Percentiles rank a stretch among this genome's conserved stretches.
These are phyloP conservation scores for Candida tallmaniae DNA, from an alignment of 805 yeast genomes.

Conservation along the genomic window DNA sequence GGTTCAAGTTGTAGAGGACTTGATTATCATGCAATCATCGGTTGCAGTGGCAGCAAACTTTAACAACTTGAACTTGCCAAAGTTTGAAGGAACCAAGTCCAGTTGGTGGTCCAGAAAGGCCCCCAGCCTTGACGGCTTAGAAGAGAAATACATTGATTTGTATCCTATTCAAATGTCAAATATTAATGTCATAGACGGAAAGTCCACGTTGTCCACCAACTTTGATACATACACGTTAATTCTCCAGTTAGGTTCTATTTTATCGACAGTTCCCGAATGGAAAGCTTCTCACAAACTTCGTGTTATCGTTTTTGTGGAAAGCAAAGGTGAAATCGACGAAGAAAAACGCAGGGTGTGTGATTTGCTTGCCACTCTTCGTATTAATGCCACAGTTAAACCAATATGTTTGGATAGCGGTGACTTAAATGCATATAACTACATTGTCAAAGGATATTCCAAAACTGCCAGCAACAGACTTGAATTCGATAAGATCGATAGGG, in stretches of 20 bases:
- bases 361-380: conserved; percentile 71
- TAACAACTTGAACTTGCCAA: conserved; percentile 61
- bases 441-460: conserved; percentile 62
- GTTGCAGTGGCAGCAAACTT: conserved; percentile 95
- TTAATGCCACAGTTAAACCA: conserved; percentile 76
- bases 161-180: conserved; percentile 98
- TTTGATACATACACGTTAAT: conserved; percentile 95
- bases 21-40: conserved; percentile 81
- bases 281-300: conserved; percentile 67
- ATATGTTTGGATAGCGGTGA: conserved; percentile 58
- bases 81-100: conserved; percentile 12
- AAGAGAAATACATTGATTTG: conserved; percentile 67
- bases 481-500: conserved; percentile 44
- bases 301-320: conserved; percentile 88
- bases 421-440: conserved; percentile 62
- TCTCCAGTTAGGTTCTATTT: conserved; percentile 87
- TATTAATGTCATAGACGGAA: conserved; percentile 62
- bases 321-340: conserved; percentile 59
- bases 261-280: conserved; percentile 94
- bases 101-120: conserved; percentile 8
- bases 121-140: conserved; percentile 11
- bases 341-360: conserved; percentile 61
- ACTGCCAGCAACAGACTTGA: conserved; percentile 20
- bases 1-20: conserved; percentile 90
- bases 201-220: conserved; percentile 74